Base-by-base conservation (phyloP, 257 asterid species). In the Oldenlandia corymbosa region DNA sequence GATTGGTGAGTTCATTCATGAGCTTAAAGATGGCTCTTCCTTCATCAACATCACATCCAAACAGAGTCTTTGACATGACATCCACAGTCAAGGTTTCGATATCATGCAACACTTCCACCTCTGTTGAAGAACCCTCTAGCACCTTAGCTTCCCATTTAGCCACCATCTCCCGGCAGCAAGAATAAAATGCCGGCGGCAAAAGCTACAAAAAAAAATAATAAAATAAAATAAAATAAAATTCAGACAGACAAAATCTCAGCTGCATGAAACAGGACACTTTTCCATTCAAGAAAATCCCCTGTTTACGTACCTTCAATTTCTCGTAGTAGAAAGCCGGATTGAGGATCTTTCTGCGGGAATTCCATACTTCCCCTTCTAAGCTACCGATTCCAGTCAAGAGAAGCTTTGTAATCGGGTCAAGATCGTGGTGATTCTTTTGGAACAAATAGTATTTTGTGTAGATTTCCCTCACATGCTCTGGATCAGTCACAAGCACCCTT, bases 1-100 rank as follows among this genome's bases (percentile, higher is more conserved):
- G 93, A 64, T 79, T 74, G 1, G 87, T 77, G 36, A 78, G 83
- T 69, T 85, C 89, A 24, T 60, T 83, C 45, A 76, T 88, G 17
- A 85, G 84, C 59, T 64, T 73, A 39, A 80, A 76, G 37, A 85
- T 71, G 21, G 5, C 73, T 30, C 45, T 72, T 58, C 87, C 92
- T 62, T 78, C 74, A 21, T 36, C 79, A 42, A 58, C 58, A 7
- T 68, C 50, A 52, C 79, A 70, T 7, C 89, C 92, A 58, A 85
- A 82, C 10, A 83, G 87, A 1, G 82, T 78, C 49, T 76, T 51
- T 3, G 85, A 76, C 46, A 82, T 82, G 0, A 85, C 75, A 49
- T 82, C 73, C 14, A 79, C 62, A 0, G 85, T 74, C 16, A 84
- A 72, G 4, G 69, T 67, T 58, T 78, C 80, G 7, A 85, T 49